Base-by-base conservation (phyloP, 2,329 filamentous ascomycete genomes). In the Biscogniauxia mediterranea region DNA sequence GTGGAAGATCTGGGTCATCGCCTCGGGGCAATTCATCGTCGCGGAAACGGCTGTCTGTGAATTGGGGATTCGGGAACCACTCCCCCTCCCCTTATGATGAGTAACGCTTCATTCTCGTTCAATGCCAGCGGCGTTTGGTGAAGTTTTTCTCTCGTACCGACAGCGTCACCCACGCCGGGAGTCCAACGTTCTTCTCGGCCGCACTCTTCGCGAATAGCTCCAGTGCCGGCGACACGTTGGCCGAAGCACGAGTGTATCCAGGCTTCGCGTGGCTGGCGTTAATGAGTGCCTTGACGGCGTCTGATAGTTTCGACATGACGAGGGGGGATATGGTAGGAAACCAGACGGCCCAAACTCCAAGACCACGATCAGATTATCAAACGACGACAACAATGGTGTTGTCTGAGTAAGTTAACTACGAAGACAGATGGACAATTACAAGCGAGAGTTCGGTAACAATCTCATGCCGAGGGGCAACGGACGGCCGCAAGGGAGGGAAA, bases 21-120 rank as follows among this genome's bases (percentile, higher is more conserved):
- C 89, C 60, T 90, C 89, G 23, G 91, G 91, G 1, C 91, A 93
- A 79, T 96, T 95, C 80, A 95, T 86, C 0, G 92, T 95, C 78
- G 94, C 91, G 1, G 91, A 92, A 19, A 91, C 88, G 32, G 91
- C 92, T 0, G 91, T 89, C 88, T 92, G 57, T 26, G 1, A 20
- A 26, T 19, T 17, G 57, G 50, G 11, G 56, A 23, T 23, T 23
- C 23, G 38, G 23, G 21, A n/a, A 32, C 28, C 28, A 32, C 28
- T 6, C 50, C 38, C 17, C 15, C 28, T 6, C 50, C 38, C 17
- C 15, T 46, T n/a, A 46, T 46, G 17, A 46, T 46, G 38, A 46
- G 38, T 11, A 46, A 46, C 38, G 5, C 17, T 46, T n/a, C 38
- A 17, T 46, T n/a, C 38, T 46, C 28, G 28, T 61, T 59, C 56